These are phyloP conservation scores for Hypoxylon crocopeplum DNA, from an alignment of 495 filamentous ascomycete genomes.

Conservation along the genomic window DNA sequence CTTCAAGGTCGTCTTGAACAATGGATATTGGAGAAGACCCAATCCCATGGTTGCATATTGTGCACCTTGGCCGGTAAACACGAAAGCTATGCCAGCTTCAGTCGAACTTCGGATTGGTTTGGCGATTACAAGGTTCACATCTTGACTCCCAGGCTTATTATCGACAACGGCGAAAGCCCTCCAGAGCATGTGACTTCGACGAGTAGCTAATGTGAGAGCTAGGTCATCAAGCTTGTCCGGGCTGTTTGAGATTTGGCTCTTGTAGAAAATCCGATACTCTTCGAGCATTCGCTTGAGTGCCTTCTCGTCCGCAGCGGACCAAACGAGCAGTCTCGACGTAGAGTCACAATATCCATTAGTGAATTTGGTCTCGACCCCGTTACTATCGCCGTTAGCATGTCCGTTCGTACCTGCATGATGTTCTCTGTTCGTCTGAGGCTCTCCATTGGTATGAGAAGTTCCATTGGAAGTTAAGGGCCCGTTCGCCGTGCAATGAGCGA, in stretches of 20 bases:
- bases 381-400: constrained; percentile 30
- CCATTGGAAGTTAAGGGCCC: not conserved
- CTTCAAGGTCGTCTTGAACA: constrained; percentile 31
- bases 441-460: constrained; percentile 1
- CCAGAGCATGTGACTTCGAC: constrained; percentile 41
- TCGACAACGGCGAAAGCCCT: constrained; percentile 35
- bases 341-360: not conserved
- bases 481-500: not conserved
- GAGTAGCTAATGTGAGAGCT: constrained; percentile 37
- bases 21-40: constrained; percentile 44
- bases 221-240: constrained; percentile 25
- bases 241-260: not conserved
- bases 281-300: constrained; percentile 31
- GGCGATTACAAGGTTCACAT: constrained; percentile 7
- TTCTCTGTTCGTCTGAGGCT: not conserved
- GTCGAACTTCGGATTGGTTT: constrained; percentile 22
- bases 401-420: constrained; percentile 8
- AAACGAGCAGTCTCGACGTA: constrained; percentile 34
- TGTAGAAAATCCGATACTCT: constrained; percentile 19
- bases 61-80: constrained; percentile 53
- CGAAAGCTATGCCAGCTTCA: constrained; percentile 37
- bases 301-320: constrained; percentile 40
- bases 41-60: constrained; percentile 60
- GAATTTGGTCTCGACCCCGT: not conserved
- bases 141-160: not conserved